Base-by-base conservation (phyloP, 2,329 filamentous ascomycete species). In the Dothistroma septosporum region DNA sequence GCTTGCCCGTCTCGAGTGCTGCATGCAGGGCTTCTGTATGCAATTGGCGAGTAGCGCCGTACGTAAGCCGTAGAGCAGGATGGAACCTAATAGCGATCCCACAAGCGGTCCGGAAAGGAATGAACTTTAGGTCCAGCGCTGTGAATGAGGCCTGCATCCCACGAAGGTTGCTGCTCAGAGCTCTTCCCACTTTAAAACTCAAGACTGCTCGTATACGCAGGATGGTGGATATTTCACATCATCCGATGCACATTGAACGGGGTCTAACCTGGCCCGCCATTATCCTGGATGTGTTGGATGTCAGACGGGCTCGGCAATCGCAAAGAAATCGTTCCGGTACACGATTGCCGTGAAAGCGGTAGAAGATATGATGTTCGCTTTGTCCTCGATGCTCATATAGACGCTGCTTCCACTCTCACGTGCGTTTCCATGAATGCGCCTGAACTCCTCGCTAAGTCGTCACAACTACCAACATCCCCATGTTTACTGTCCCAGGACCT, bases 401-500 rank as follows among this genome's bases (percentile, higher is more conserved):
- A 44, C 47, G 19, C 24, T 50, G 12, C 19, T 19, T 50, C 5
- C 47, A 2, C 2, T n/a, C 22, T 16, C 14, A 50, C 16, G 21
- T 31, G 21, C 47, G 22, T 19, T 10, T 50, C 21, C 47, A 6
- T 44, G 19, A 52, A 35, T 53, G 50, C 59, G 55, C 53, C 67
- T 61, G 53, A 61, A 68, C 67, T 66, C 68, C 66, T 66, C 66
- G 69, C 69, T 70, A 69, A 70, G 48, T 54, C 58, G 50, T 60
- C 53, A 66, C 50, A 59, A 6, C 35, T 7, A 46, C 32, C 49
- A 14, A n/a, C 10, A 31, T 32, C 28, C 14, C 6, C 19, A 35
- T 54, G 3, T n/a, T 16, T 74, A 78, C 64, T 77, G 76, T 57
- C 78, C 78, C 56, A 79, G 67, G 55, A 78, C 77, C 63, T 74